A percentile compares a stretch with the other conserved stretches of the same genome.
Evolutionary conservation across 2,329 filamentous ascomycete species (phyloP).

Genomic region (Gnomoniopsis sp.): DNA sequence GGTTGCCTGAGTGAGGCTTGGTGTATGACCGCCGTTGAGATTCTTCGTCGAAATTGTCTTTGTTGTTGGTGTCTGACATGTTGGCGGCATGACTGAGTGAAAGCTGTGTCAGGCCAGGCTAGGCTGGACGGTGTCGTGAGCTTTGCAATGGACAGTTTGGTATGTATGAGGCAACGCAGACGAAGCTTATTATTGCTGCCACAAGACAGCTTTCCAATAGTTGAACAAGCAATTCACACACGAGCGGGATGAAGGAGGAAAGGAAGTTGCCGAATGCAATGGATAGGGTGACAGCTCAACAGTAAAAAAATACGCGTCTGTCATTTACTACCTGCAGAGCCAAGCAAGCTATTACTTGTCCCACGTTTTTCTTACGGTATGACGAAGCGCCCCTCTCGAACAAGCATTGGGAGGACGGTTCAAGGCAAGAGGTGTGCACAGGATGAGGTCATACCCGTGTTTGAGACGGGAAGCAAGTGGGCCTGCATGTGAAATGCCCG

Average conservation of each 20-base stretch:
- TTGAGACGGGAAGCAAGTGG: background rate
- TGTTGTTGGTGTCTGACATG: constrained; percentile 34
- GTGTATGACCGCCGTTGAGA: constrained; percentile 30
- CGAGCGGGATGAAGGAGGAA: too few relatives aligned
- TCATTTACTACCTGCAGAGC: too few relatives aligned
- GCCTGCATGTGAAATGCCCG: too few relatives aligned
- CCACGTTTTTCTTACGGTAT: background rate
- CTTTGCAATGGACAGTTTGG: too few relatives aligned
- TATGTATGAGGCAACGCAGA: too few relatives aligned
- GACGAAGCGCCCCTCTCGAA: background rate
- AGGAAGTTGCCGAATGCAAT: too few relatives aligned
- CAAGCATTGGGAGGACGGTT: background rate
- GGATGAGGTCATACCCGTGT: constrained; percentile 19
- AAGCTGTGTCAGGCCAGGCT: background rate
- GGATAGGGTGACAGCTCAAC: too few relatives aligned
- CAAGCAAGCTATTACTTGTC: too few relatives aligned
- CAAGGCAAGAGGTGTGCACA: constrained; percentile 1
- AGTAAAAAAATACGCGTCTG: too few relatives aligned
- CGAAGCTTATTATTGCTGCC: too few relatives aligned
- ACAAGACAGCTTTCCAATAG: too few relatives aligned
- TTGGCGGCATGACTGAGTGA: background rate
- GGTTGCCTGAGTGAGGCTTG: constrained; percentile 38
- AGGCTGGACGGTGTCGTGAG: background rate
- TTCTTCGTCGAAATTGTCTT: constrained; percentile 33
- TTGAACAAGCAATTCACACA: too few relatives aligned